Evolutionary conservation across 1,284 basidiomycete species (phyloP).

Genomic region (Coniferiporia sulphurascens): DNA sequence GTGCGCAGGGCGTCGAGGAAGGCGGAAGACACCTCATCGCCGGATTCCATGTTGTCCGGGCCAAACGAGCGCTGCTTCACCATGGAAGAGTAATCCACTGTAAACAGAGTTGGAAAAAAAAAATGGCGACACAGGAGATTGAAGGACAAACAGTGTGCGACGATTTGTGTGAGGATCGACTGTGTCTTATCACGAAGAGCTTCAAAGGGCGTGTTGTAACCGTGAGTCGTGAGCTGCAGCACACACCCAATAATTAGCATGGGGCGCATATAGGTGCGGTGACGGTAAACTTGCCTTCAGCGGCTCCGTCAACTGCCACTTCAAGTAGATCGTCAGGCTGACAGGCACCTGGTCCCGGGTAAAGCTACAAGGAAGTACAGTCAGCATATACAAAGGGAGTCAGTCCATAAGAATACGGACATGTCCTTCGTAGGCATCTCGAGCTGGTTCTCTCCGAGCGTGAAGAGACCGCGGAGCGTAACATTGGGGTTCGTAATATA

Average conservation of each 20-base stretch:
- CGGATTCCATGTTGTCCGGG: slow-evolving; percentile 66
- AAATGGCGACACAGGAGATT: slow-evolving; percentile 19
- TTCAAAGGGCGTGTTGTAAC: slow-evolving; percentile 77
- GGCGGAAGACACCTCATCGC: slow-evolving; percentile 60
- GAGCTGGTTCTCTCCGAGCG: slow-evolving; percentile 73
- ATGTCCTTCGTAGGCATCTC: slow-evolving; percentile 84
- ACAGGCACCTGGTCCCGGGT: slow-evolving; percentile 82
- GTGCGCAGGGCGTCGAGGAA: slow-evolving; percentile 76
- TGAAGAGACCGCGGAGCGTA: slow-evolving; percentile 70
- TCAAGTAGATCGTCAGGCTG: slow-evolving; percentile 74
- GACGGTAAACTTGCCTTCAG: slow-evolving; percentile 43
- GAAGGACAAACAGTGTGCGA: slow-evolving; percentile 55
- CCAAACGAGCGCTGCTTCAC: slow-evolving; percentile 75
- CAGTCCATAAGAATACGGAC: slow-evolving; percentile 34
- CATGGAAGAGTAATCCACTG: slow-evolving; percentile 55
- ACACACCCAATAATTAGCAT: slow-evolving; percentile 13
- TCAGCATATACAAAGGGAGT: slow-evolving; percentile 2
- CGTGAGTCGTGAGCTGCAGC: slow-evolving; percentile 59
- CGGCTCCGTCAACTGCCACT: slow-evolving; percentile 74
- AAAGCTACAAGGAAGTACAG: slow-evolving; percentile 41
- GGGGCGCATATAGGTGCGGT: background rate
- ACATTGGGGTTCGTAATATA: slow-evolving; percentile 78
- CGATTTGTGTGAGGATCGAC: slow-evolving; percentile 77
- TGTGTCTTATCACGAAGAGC: slow-evolving; percentile 78
- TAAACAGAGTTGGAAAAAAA: slow-evolving; percentile 4